Evolutionary conservation across 1,284 basidiomycete species (phyloP).

Genomic region (Vanrija sp.): DNA sequence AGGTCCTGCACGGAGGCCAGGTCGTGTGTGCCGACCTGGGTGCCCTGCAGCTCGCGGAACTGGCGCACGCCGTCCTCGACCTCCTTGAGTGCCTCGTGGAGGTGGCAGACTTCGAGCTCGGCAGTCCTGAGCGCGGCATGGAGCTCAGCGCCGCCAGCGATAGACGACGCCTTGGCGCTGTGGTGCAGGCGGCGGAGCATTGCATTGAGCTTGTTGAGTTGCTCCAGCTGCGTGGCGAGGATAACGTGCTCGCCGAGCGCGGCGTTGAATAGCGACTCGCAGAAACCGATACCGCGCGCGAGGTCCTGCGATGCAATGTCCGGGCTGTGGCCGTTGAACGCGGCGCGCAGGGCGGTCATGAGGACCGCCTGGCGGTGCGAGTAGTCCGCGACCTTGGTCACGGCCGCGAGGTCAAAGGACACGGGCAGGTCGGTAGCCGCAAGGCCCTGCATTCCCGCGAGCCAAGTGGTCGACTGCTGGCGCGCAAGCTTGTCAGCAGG

Average conservation of each 20-base stretch:
- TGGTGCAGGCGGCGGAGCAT: constrained; percentile 17
- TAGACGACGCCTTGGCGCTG: constrained; percentile 16
- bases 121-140: constrained; percentile 14
- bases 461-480: constrained; percentile 63
- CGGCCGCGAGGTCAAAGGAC: constrained; percentile 16
- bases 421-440: constrained; percentile 14
- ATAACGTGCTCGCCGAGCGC: constrained; percentile 54
- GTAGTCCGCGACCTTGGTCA: constrained; percentile 58
- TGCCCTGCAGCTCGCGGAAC: constrained; percentile 35
- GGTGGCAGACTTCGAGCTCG: constrained; percentile 18
- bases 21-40: constrained; percentile 18
- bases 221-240: constrained; percentile 7
- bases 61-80: constrained; percentile 30
- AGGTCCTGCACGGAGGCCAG: constrained; percentile 24
- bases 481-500: constrained; percentile 66
- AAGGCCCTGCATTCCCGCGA: constrained; percentile 53
- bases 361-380: constrained; percentile 65
- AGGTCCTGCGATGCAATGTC: constrained; percentile 84
- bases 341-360: constrained; percentile 65
- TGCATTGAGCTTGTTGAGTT: constrained; percentile 5
- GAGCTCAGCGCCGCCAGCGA: constrained; percentile 23
- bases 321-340: constrained; percentile 66
- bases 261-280: constrained; percentile 71
- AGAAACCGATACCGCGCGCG: constrained; percentile 68
- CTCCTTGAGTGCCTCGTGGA: constrained; percentile 29